Conservation (phyloP, 257 asterid species). For the Nicotiana knightiana region DNA sequence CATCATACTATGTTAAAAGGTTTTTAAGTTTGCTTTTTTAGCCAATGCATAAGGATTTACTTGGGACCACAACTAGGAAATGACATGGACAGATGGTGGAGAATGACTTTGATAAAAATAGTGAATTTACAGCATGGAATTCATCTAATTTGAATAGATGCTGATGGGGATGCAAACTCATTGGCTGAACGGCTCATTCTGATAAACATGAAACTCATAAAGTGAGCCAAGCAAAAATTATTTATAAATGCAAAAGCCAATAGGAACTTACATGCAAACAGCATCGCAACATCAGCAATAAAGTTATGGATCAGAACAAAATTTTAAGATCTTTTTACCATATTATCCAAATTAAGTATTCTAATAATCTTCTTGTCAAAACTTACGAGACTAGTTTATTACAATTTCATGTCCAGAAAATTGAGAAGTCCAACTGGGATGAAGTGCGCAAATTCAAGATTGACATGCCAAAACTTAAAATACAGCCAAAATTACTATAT, state of each 20-base stretch:
- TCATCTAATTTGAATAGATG: slow-evolving; percentile 24
- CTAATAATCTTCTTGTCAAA: background rate
- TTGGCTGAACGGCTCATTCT: slow-evolving; percentile 21
- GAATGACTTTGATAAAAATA: slow-evolving; percentile 25
- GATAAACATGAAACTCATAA: slow-evolving; percentile 1
- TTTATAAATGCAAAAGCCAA: background rate
- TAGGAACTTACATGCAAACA: background rate
- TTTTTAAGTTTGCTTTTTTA: background rate
- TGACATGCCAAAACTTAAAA: background rate
- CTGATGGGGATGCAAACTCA: slow-evolving; percentile 39
- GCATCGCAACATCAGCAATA: background rate
- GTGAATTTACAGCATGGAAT: slow-evolving; percentile 25
- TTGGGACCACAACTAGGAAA: slow-evolving; percentile 8
- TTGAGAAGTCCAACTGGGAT: background rate
- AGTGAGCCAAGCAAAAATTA: background rate
- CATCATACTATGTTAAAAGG: background rate
- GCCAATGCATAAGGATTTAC: background rate
- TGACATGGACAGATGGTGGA: slow-evolving; percentile 20
- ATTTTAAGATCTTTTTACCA: background rate
- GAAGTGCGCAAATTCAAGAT: background rate
- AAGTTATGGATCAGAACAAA: background rate
- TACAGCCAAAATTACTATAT: background rate
- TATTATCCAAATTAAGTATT: background rate
- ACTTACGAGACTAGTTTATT: background rate
- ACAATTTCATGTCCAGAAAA: background rate